Conservation (phyloP, 2,329 filamentous ascomycete species). For the Fusarium begoniae region DNA sequence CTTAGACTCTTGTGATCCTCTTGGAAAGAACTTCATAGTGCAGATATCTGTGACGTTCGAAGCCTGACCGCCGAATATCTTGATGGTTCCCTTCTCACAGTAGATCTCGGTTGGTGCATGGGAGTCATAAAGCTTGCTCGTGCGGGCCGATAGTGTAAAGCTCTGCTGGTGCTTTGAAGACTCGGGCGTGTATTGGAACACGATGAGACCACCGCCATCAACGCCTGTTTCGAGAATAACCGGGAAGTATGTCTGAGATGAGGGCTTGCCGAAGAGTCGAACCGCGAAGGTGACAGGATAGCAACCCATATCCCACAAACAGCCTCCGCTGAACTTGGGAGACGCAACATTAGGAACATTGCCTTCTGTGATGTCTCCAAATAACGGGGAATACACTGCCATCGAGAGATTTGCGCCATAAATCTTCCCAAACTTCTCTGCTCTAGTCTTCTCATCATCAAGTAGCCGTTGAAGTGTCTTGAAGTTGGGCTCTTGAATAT, state of each 20-base stretch:
- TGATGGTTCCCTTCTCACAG: conserved; percentile 33
- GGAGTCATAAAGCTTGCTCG: conserved; percentile 30
- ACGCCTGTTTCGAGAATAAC: conserved; percentile 11
- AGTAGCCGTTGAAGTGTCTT: conserved; percentile 19
- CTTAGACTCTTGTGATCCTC: conserved; percentile 17
- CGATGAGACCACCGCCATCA: conserved; percentile 18
- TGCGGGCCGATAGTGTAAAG: conserved; percentile 19
- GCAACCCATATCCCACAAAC: conserved; percentile 34
- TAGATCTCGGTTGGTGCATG: conserved; percentile 31
- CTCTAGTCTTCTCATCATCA: conserved; percentile 19
- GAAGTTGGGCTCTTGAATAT: conserved; percentile 37
- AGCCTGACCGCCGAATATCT: conserved; percentile 9
- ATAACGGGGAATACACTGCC: conserved; percentile 21
- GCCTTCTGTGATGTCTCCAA: conserved; percentile 4
- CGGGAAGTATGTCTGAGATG: conserved; percentile 16
- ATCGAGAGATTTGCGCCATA: conserved; percentile 28
- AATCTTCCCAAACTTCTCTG: conserved; percentile 15
- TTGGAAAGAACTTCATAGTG: conserved; percentile 15
- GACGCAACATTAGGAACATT: conserved; percentile 29
- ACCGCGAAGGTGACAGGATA: conserved; percentile 32
- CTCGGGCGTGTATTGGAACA: conserved; percentile 19
- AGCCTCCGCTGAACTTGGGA: conserved; percentile 26
- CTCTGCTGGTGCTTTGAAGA: conserved; percentile 18
- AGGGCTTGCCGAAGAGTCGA: conserved; percentile 22
- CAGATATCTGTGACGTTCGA: conserved; percentile 28